Percentiles rank a stretch among this genome's conserved stretches.
Evolutionary conservation across 2,329 filamentous ascomycete genomes (phyloP).

Genomic region (Pseudodiploospora longispora): DNA sequence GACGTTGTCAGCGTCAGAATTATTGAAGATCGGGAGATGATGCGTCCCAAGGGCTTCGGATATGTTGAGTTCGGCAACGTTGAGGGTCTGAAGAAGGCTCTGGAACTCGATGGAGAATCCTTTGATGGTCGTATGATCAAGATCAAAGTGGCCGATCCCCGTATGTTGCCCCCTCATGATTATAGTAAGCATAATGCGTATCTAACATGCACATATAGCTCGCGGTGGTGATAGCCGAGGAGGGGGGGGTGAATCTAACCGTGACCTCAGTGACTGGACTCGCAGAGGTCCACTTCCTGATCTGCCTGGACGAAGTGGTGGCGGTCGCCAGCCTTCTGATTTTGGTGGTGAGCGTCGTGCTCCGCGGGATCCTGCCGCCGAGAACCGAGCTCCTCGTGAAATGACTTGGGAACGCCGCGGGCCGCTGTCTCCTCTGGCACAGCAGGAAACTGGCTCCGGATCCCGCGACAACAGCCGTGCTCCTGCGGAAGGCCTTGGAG

Average conservation of each 20-base stretch:
- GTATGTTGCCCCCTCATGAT: conserved; percentile 47
- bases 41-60: conserved; percentile 94
- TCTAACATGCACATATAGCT: conserved; percentile 42
- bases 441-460: conserved; percentile 38
- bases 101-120: conserved; percentile 70
- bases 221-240: conserved; percentile 61
- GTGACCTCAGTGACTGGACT: conserved; percentile 85
- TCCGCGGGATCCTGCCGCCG: conserved; percentile 52
- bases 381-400: conserved; percentile 59
- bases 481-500: conserved; percentile 45
- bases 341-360: conserved; percentile 54
- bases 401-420: conserved; percentile 93
- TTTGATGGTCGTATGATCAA: conserved; percentile 87
- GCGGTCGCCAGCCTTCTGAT: conserved; percentile 35
- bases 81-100: conserved; percentile 85
- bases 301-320: conserved; percentile 44
- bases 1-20: conserved; percentile 86
- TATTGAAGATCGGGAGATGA: conserved; percentile 90
- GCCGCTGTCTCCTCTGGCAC: conserved; percentile 66
- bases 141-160: conserved; percentile 93
- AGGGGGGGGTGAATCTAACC: conserved; percentile 46
- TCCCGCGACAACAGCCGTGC: conserved; percentile 49
- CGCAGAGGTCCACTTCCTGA: conserved; percentile 85
- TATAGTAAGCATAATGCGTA: neutral
- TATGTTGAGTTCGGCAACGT: conserved; percentile 89